phyloP scores from a whole-genome alignment of 2,329 filamentous ascomycete genomes.

The Fusarium newnesense region DNA sequence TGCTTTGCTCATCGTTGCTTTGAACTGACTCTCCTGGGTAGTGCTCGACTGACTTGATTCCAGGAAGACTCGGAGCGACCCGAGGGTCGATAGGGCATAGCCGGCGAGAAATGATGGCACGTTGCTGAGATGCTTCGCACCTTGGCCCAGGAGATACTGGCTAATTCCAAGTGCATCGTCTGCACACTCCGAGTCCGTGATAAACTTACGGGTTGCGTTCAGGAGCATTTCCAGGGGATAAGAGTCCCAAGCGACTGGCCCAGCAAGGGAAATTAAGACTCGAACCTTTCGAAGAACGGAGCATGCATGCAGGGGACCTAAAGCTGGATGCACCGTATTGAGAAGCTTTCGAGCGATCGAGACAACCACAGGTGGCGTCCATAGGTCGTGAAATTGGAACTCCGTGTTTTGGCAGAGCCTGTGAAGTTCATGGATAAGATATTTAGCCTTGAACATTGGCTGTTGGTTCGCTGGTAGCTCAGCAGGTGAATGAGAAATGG shows the following conservation, averaged over 20 bases:
- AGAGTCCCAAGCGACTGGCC: constrained; percentile 74
- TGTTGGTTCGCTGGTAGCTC: constrained; percentile 82
- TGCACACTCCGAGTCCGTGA: constrained; percentile 86
- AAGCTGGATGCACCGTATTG: constrained; percentile 80
- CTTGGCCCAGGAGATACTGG: constrained; percentile 81
- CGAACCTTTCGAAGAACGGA: constrained; percentile 87
- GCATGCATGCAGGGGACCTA: constrained; percentile 88
- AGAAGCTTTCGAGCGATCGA: constrained; percentile 82
- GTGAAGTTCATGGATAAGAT: constrained; percentile 78
- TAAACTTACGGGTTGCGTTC: constrained; percentile 79
- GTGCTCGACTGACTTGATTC: constrained; percentile 80
- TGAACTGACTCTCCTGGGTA: constrained; percentile 86
- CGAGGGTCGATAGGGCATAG: constrained; percentile 80
- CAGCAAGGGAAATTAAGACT: constrained; percentile 82
- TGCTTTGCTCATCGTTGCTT: constrained; percentile 79
- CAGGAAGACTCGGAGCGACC: constrained; percentile 81
- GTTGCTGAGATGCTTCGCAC: constrained; percentile 70
- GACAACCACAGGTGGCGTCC: constrained; percentile 79
- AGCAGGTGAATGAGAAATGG: constrained; percentile 72
- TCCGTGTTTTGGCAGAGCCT: constrained; percentile 80
- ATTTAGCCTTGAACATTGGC: constrained; percentile 83
- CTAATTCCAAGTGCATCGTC: constrained; percentile 90
- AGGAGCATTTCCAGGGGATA: constrained; percentile 94
- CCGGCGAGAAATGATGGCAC: constrained; percentile 83
- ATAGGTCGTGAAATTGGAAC: constrained; percentile 72